A percentile compares a stretch with the other conserved stretches of the same genome.
These are phyloP conservation scores for Myrica gale DNA, from an alignment of 306 rosid genomes.

Conservation along the genomic window DNA sequence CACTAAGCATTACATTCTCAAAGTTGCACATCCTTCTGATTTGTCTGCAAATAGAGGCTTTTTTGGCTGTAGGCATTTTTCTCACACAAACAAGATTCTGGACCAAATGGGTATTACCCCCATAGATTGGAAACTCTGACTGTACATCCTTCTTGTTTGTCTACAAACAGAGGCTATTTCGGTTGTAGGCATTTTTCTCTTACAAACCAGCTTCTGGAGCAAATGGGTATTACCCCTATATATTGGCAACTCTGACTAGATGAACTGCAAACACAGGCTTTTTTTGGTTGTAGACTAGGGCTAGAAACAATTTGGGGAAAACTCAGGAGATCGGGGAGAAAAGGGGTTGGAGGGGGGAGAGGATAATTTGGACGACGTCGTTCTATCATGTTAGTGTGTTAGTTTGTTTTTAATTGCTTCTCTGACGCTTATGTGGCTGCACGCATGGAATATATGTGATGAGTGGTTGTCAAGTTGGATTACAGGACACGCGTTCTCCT, in stretches of 20 bases:
- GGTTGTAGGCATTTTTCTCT: constrained; percentile 98
- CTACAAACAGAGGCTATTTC: constrained; percentile 88
- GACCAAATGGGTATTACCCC: constrained; percentile 56
- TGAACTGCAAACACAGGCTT: too few relatives aligned
- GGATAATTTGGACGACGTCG: too few relatives aligned
- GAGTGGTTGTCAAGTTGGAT: too few relatives aligned
- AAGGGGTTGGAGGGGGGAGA: too few relatives aligned
- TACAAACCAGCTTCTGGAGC: constrained; percentile 73
- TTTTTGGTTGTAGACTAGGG: too few relatives aligned
- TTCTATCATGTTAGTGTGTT: too few relatives aligned
- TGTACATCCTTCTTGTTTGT: constrained; percentile 97
- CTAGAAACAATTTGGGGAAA: too few relatives aligned
- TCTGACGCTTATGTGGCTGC: too few relatives aligned
- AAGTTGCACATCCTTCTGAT: constrained; percentile 96
- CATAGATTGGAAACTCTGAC: constrained; percentile 85
- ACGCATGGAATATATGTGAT: too few relatives aligned
- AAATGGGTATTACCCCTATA: constrained; percentile 56
- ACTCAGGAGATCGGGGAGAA: too few relatives aligned
- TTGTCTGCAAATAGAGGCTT: constrained; percentile 90
- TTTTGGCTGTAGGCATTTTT: constrained; percentile 99
- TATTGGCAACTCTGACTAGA: constrained; percentile 75
- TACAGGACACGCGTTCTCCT: too few relatives aligned
- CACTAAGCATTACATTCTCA: constrained; percentile 78
- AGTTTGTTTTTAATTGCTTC: too few relatives aligned
- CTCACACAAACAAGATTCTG: constrained; percentile 73